These are phyloP conservation scores for Penicillium sp. DNA, from an alignment of 2,329 filamentous ascomycete species.

Conservation along the genomic window DNA sequence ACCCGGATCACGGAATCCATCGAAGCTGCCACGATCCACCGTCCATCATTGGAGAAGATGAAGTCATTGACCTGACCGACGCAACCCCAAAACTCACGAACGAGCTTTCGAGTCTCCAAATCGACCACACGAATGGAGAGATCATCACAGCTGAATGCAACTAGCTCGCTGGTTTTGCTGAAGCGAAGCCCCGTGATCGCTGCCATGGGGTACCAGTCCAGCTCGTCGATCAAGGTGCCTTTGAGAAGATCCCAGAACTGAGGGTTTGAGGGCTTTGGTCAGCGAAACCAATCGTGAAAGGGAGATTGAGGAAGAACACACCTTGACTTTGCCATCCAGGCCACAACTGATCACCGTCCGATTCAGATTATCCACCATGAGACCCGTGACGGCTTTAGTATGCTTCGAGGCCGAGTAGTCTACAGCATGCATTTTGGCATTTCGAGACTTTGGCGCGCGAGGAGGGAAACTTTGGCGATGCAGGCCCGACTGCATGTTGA, in stretches of 20 bases:
- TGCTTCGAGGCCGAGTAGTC: conserved; percentile 60
- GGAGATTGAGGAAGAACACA: conserved; percentile 23
- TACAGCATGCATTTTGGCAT: conserved; percentile 45
- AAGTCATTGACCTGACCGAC: conserved; percentile 74
- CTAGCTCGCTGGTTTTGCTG: conserved; percentile 78
- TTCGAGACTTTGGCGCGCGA: conserved; percentile 65
- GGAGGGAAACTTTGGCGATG: conserved; percentile 88
- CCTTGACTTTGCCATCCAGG: conserved; percentile 85
- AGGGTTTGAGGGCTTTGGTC: not conserved
- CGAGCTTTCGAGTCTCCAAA: conserved; percentile 83
- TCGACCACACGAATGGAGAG: conserved; percentile 86
- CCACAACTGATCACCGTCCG: conserved; percentile 82
- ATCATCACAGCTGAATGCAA: conserved; percentile 88
- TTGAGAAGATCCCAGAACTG: conserved; percentile 93
- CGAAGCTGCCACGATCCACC: conserved; percentile 89
- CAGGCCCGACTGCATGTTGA: conserved; percentile 90
- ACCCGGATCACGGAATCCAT: conserved; percentile 78
- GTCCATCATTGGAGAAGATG: conserved; percentile 87
- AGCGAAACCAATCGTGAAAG: not conserved
- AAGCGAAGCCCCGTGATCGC: conserved; percentile 76
- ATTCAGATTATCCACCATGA: conserved; percentile 88
- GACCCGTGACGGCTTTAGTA: conserved; percentile 77
- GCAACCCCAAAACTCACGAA: conserved; percentile 90
- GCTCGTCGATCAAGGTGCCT: conserved; percentile 74
- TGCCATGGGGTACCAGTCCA: conserved; percentile 80